phyloP scores from a whole-genome alignment of 192 early-diverging fungal genomes.

The Backusella parvicylindrica region DNA sequence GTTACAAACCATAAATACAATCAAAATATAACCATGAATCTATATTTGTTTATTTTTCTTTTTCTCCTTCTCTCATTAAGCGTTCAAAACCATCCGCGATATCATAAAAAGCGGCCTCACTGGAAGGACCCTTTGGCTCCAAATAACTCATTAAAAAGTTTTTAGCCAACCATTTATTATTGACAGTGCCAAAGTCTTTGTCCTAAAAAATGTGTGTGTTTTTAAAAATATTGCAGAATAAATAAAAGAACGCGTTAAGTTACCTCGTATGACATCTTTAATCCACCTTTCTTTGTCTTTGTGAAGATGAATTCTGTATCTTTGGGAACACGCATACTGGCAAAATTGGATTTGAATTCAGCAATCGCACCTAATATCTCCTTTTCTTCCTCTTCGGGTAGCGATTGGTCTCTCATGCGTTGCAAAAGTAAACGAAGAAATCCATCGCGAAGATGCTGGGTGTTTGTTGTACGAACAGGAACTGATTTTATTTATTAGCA shows the following conservation, averaged over 20 bases:
- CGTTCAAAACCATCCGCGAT: slow-evolving; percentile 26
- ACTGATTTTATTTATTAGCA: slow-evolving; percentile 9
- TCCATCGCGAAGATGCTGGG: slow-evolving; percentile 55
- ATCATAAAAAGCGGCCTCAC: slow-evolving; percentile 22
- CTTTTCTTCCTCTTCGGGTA: slow-evolving; percentile 41
- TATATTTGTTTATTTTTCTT: neutral
- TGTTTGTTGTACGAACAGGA: slow-evolving; percentile 45
- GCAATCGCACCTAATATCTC: slow-evolving; percentile 46
- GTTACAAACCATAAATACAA: no score
- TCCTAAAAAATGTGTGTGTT: slow-evolving; percentile 29
- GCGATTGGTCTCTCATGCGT: slow-evolving; percentile 34
- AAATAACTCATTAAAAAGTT: slow-evolving; percentile 52
- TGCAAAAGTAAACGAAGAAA: slow-evolving; percentile 45
- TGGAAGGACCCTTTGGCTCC: slow-evolving; percentile 40
- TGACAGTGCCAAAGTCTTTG: slow-evolving; percentile 37
- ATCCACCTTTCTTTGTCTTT: slow-evolving; percentile 38
- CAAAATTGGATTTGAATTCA: slow-evolving; percentile 49
- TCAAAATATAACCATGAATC: no score
- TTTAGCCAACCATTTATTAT: slow-evolving; percentile 47
- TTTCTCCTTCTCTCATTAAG: neutral
- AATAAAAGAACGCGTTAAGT: neutral
- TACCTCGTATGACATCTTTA: slow-evolving; percentile 34
- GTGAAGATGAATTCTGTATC: slow-evolving; percentile 48
- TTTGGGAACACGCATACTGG: slow-evolving; percentile 42
- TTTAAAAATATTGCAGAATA: neutral